These are phyloP conservation scores for Termitomyces sp. DNA, from an alignment of 768 basidiomycete species.

Conservation along the genomic window DNA sequence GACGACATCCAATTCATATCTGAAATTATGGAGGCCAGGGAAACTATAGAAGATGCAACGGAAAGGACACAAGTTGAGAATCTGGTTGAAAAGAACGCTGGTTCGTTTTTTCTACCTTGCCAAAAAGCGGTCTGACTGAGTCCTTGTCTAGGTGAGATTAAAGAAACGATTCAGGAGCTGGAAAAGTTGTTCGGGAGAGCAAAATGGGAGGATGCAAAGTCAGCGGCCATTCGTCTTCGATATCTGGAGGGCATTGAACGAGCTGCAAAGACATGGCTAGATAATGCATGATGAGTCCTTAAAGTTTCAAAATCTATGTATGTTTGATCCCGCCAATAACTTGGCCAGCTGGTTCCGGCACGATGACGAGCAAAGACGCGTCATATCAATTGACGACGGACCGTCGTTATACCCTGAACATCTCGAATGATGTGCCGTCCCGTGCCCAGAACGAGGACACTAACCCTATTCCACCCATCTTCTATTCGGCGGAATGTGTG, in stretches of 20 bases:
- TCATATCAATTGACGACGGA: constrained; percentile 11
- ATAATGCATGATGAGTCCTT: constrained; percentile 11
- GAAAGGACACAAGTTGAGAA: constrained; percentile 44
- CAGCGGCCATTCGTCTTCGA: constrained; percentile 62
- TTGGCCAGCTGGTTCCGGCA: too few relatives aligned
- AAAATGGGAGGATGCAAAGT: constrained; percentile 57
- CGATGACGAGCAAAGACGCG: background rate
- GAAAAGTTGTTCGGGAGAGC: constrained; percentile 43
- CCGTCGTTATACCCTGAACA: constrained; percentile 52
- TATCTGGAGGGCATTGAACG: constrained; percentile 67
- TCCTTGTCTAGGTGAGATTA: constrained; percentile 46
- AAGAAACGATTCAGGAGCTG: constrained; percentile 42
- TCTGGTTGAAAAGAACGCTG: constrained; percentile 53
- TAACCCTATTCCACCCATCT: constrained; percentile 85
- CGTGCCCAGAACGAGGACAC: constrained; percentile 76
- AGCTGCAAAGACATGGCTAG: constrained; percentile 42
- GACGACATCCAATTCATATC: constrained; percentile 69
- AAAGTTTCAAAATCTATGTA: too few relatives aligned
- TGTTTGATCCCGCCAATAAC: too few relatives aligned
- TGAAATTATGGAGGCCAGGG: constrained; percentile 76
- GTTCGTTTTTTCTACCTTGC: constrained; percentile 12
- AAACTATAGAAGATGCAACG: constrained; percentile 66
- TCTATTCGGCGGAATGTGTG: constrained; percentile 88
- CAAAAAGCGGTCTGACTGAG: background rate
- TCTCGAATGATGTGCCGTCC: constrained; percentile 76